These are phyloP conservation scores for Paracoccidioides brasiliensis DNA, from an alignment of 2,329 filamentous ascomycete species.

Conservation along the genomic window DNA sequence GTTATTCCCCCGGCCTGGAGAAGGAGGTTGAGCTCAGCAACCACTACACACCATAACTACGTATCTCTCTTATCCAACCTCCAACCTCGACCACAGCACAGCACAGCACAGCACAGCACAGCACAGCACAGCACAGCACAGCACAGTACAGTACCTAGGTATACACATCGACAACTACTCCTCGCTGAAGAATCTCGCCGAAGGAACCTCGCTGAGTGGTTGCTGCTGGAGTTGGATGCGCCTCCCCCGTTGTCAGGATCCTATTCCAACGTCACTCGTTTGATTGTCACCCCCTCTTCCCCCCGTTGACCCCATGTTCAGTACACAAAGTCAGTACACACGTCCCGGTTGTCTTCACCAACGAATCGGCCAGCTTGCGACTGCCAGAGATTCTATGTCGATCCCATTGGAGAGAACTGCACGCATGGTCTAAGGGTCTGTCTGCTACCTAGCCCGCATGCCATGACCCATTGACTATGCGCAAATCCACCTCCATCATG, in stretches of 20 bases:
- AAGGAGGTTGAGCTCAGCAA: too few relatives aligned
- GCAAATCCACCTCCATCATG: conserved; percentile 6
- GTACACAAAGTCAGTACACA: background rate
- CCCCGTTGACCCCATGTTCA: background rate
- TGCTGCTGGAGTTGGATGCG: background rate
- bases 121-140: too few relatives aligned
- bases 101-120: too few relatives aligned
- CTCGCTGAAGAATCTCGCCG: too few relatives aligned
- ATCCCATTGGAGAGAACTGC: background rate
- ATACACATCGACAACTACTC: too few relatives aligned
- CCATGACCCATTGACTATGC: conserved; percentile 5
- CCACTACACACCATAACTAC: too few relatives aligned
- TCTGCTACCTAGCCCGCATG: background rate
- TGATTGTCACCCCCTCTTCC: background rate
- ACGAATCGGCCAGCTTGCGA: background rate
- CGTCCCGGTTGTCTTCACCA: background rate
- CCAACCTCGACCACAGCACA: too few relatives aligned
- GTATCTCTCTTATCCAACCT: too few relatives aligned
- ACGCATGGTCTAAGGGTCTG: background rate
- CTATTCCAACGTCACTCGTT: background rate
- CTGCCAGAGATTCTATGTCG: background rate
- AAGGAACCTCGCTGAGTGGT: too few relatives aligned
- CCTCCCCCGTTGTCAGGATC: background rate
- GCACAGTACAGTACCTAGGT: too few relatives aligned
- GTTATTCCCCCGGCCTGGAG: too few relatives aligned